Evolutionary conservation across 2,329 filamentous ascomycete genomes (phyloP), one percentile per base, ranked within the genome.

Genomic region (Metarhizium anisopliae): DNA sequence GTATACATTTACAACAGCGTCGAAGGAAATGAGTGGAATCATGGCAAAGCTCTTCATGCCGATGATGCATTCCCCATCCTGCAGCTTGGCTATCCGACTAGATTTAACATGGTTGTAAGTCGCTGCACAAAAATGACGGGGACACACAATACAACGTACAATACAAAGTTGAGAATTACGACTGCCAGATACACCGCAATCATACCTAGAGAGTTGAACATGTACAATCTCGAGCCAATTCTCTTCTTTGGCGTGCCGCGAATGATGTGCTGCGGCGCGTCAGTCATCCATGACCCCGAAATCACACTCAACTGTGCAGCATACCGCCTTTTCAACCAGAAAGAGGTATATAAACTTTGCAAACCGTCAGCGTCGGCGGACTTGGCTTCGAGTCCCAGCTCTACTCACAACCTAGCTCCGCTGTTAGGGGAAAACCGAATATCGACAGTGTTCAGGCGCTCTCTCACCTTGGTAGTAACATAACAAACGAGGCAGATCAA

Each of bases 201-300:
- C 75, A 85, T 81, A 29, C 78, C 80, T 47, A 82, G 76, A 7
- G 78, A 78, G 66, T 86, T 86, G 69, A 84, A 81, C 0, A 82
- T 62, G 62, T 84, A 86, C 2, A 86, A 67, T 59, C 75, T 80
- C 14, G 82, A 82, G 58, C 77, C 75, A 20, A 79, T 60, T n/a
- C 83, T 74, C 6, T 70, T 68, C 53, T 76, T 78, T n/a, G 71
- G 68, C 13, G 72, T 74, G 32, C 77, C 77, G 52, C 80, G 76
- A 53, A 86, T 80, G 51, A 85, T 82, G 60, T 82, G 79, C 77
- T 82, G 43, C 11, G 2, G 4, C 42, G 35, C 18, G 13, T 62
- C 14, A 63, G 59, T 45, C 18, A 29, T n/a, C 20, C 4, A 32
- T 20, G 32, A 35, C 5, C 6, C 35, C n/a, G 29, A 6, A 8